A percentile compares a stretch with the other conserved stretches of the same genome.
phyloP scores from a whole-genome alignment of 169 alveolate genomes.

The Cryptosporidium muris region DNA sequence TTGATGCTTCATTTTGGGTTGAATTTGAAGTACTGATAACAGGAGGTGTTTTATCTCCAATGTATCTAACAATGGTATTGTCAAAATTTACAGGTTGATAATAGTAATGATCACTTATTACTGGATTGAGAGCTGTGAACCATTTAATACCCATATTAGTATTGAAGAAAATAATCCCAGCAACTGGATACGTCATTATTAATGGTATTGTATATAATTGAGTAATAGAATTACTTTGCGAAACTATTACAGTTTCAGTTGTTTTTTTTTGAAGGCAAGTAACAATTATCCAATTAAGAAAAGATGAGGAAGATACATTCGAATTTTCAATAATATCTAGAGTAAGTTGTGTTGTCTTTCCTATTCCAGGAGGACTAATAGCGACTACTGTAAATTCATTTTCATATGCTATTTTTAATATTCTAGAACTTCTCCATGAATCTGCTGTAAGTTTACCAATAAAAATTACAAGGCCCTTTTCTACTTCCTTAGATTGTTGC shows the following conservation, averaged over 20 bases:
- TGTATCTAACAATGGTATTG: constrained; percentile 50
- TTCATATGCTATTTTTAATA: constrained; percentile 13
- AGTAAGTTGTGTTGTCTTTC: constrained; percentile 27
- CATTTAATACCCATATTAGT: constrained; percentile 71
- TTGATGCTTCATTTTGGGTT: background rate
- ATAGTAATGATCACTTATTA: constrained; percentile 54
- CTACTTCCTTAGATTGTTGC: constrained; percentile 23
- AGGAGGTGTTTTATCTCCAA: constrained; percentile 48
- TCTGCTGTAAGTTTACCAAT: constrained; percentile 45
- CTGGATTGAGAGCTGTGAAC: constrained; percentile 59
- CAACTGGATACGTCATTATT: constrained; percentile 50
- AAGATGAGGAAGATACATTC: constrained; percentile 31
- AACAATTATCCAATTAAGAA: constrained; percentile 34
- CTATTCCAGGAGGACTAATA: constrained; percentile 51
- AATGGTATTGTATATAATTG: constrained; percentile 61
- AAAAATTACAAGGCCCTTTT: constrained; percentile 61
- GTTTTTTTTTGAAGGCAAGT: constrained; percentile 28
- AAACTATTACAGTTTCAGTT: constrained; percentile 25
- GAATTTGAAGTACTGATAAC: constrained; percentile 7
- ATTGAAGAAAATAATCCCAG: constrained; percentile 68
- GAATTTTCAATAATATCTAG: background rate
- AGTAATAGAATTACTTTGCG: constrained; percentile 65
- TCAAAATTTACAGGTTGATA: constrained; percentile 52
- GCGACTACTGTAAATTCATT: constrained; percentile 40
- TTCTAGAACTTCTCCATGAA: constrained; percentile 48